These are phyloP conservation scores for Acorus calamus DNA, from an alignment of 106 monocot species.

Conservation along the genomic window DNA sequence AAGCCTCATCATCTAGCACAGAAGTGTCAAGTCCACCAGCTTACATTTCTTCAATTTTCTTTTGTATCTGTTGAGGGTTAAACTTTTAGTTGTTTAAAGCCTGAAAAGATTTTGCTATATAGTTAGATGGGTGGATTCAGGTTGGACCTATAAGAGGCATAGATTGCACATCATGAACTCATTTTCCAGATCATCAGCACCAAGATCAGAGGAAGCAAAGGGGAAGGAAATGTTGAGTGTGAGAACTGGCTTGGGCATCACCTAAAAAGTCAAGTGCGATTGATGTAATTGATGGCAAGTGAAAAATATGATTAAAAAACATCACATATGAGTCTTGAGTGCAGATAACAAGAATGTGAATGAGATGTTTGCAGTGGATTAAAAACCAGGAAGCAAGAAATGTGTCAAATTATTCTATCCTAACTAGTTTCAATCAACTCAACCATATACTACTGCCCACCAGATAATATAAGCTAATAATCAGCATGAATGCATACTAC, in stretches of 20 bases:
- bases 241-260: slow-evolving; percentile 80
- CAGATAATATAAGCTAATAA: neutral
- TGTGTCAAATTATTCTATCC: too few relatives aligned
- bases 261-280: slow-evolving; percentile 49
- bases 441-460: too few relatives aligned
- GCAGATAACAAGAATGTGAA: too few relatives aligned
- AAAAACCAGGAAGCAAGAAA: too few relatives aligned
- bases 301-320: too few relatives aligned
- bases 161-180: slow-evolving; percentile 71
- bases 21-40: slow-evolving; percentile 39
- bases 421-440: too few relatives aligned
- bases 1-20: slow-evolving; percentile 64
- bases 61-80: slow-evolving; percentile 43
- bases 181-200: slow-evolving; percentile 74
- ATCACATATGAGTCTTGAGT: too few relatives aligned
- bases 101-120: neutral
- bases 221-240: slow-evolving; percentile 62
- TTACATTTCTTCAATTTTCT: slow-evolving; percentile 50
- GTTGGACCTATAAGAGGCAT: slow-evolving; percentile 57
- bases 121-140: neutral
- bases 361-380: too few relatives aligned
- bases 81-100: slow-evolving; percentile 1
- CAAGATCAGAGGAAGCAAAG: slow-evolving; percentile 85
- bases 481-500: slow-evolving; percentile 18
- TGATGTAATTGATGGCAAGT: too few relatives aligned